Evolutionary conservation across 306 rosid genomes (phyloP), one percentile per base, ranked within the genome.

Genomic region (Glycyrrhiza uralensis): DNA sequence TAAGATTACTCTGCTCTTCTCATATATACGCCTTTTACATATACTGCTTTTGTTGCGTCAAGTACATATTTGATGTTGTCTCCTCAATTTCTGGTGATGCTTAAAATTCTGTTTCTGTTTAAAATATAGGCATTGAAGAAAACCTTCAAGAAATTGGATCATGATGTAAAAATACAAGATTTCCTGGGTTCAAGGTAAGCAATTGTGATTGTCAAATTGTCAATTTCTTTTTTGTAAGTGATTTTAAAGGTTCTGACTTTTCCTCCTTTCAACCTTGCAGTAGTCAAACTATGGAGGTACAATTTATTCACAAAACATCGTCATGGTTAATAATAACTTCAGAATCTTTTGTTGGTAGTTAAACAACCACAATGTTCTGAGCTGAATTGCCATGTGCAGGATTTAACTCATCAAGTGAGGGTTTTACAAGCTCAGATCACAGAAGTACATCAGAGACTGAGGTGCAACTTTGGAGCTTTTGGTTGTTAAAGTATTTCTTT

Each of bases 111-210:
- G 33, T 12, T 74, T 71, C 13, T 65, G 19, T 79, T 89, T 72
- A 76, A 51, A 80, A 66, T 72, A 22, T 79, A 91, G 97, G 92
- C 81, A 15, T 80, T 91, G 54, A 91, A 81, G 81, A 91, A 91
- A 88, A 87, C 92, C 69, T 91, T 91, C 76, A 91, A 83, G 90
- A 91, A 91, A 82, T 80, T 86, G 81, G 95, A 86, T 50, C 97
- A 87, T 72, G 92, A 86, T 20, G 95, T 91, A 80, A 86, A 84
- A 72, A 74, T 88, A 72, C 85, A 86, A 78, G 85, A 88, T 69
- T 90, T 85, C 71, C 28, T 87, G 81, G 81, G 90, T 66, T 81
- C 90, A 52, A 87, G 90, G 97, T 87, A 63, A 58, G 75, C 75
- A 19, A 41, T 13, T 75, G 24, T 52, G 11, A 64, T 49, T 6